phyloP scores from a whole-genome alignment of 1,139 yeast species.

The Nakaseomyces glabratus region DNA sequence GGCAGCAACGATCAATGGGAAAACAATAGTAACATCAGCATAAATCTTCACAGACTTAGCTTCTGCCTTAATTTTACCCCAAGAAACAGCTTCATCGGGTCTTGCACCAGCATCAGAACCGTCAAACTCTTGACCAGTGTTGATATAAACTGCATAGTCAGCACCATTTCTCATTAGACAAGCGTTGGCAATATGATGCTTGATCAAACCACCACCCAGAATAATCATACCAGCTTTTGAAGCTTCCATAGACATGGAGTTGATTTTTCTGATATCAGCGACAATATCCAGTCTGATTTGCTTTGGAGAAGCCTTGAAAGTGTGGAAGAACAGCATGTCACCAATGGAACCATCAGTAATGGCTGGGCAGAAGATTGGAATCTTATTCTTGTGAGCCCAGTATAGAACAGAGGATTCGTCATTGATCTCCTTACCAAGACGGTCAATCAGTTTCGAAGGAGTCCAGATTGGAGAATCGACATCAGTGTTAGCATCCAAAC shows the following conservation, averaged over 20 bases:
- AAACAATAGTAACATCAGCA: slow-evolving; percentile 92
- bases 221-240: slow-evolving; percentile 90
- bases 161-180: slow-evolving; percentile 99
- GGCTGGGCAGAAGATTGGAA: slow-evolving; percentile 96
- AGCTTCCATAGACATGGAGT: slow-evolving; percentile 95
- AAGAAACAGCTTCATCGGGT: slow-evolving; percentile 96
- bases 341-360: slow-evolving; percentile 97
- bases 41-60: slow-evolving; percentile 87
- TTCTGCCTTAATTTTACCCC: slow-evolving; percentile 97
- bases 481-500: slow-evolving; percentile 42
- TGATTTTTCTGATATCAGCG: slow-evolving; percentile 82
- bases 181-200: slow-evolving; percentile 96
- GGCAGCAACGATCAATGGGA: slow-evolving; percentile 95
- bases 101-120: slow-evolving; percentile 99
- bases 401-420: slow-evolving; percentile 90
- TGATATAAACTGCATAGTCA: slow-evolving; percentile 91
- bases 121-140: slow-evolving; percentile 97
- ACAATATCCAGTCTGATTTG: slow-evolving; percentile 88
- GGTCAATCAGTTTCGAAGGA: slow-evolving; percentile 83
- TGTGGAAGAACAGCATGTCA: slow-evolving; percentile 97
- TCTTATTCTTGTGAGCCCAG: slow-evolving; percentile 96
- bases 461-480: slow-evolving; percentile 68
- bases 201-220: slow-evolving; percentile 91
- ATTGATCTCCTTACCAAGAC: slow-evolving; percentile 90
- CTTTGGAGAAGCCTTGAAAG: slow-evolving; percentile 85